Evolutionary conservation across 73 alveolate species (phyloP).

Genomic region (Paramecium sexaurelia): DNA sequence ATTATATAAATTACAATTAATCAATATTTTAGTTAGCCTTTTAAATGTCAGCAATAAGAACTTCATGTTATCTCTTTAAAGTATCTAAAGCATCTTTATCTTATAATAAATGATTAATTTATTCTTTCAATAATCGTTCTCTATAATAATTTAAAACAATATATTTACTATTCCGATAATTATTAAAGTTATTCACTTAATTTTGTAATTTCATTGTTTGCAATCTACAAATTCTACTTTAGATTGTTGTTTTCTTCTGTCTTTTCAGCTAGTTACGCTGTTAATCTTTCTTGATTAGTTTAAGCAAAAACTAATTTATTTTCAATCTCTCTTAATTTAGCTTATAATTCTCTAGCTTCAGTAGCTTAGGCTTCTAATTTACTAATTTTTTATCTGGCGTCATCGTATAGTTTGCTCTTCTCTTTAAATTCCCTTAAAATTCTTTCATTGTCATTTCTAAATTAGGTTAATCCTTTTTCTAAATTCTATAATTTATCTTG

Average conservation of each 20-base stretch:
- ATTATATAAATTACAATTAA: neutral
- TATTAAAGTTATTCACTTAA: neutral
- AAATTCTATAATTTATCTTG: neutral
- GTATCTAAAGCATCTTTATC: slow-evolving; percentile 26
- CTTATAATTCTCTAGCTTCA: neutral
- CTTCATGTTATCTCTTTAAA: neutral
- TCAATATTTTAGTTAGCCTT: neutral
- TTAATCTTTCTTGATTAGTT: neutral
- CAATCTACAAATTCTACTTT: neutral
- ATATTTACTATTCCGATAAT: neutral
- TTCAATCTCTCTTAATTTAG: slow-evolving; percentile 21
- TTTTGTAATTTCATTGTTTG: neutral
- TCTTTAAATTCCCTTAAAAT: slow-evolving; percentile 24
- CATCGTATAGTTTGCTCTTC: neutral
- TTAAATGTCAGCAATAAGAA: neutral
- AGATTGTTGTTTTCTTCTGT: neutral
- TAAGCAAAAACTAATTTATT: slow-evolving; percentile 31
- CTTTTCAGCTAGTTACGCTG: neutral
- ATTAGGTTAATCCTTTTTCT: neutral
- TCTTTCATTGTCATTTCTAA: slow-evolving; percentile 44
- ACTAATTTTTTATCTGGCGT: neutral
- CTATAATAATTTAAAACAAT: neutral
- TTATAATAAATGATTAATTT: neutral
- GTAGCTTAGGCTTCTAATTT: slow-evolving; percentile 19
- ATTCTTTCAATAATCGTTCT: neutral